Conservation (phyloP, 768 basidiomycete species). For the Boletus reticulatus region DNA sequence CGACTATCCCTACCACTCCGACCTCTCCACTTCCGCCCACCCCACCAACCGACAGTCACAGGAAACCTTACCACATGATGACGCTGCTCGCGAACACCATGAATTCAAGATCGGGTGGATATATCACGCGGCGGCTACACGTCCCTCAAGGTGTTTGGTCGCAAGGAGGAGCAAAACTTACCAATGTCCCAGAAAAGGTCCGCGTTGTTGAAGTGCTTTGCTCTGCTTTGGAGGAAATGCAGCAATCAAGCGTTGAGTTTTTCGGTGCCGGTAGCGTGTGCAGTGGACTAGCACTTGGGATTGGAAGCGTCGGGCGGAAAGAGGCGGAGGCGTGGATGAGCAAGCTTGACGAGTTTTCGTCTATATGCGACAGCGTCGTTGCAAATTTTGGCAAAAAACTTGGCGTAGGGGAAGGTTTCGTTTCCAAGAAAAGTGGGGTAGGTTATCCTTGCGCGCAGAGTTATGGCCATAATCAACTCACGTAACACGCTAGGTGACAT, state of each 20-base stretch:
- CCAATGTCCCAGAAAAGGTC: slow-evolving; percentile 80
- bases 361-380: slow-evolving; percentile 75
- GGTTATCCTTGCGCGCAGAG: slow-evolving; percentile 19
- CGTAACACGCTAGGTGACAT: slow-evolving; percentile 39
- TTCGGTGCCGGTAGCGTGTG: slow-evolving; percentile 80
- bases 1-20: slow-evolving; percentile 69
- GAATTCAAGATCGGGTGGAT: slow-evolving; percentile 78
- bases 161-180: slow-evolving; percentile 82
- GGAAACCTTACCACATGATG: slow-evolving; percentile 93
- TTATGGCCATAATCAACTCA: slow-evolving; percentile 8
- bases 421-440: slow-evolving; percentile 72
- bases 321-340: slow-evolving; percentile 77
- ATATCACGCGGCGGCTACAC: slow-evolving; percentile 81
- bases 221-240: slow-evolving; percentile 77
- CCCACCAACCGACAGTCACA: slow-evolving; percentile 67
- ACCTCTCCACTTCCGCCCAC: slow-evolving; percentile 73
- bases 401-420: slow-evolving; percentile 84
- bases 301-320: slow-evolving; percentile 71
- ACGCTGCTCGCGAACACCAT: slow-evolving; percentile 74
- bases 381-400: slow-evolving; percentile 85
- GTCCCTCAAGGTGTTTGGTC: slow-evolving; percentile 92
- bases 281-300: slow-evolving; percentile 70
- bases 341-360: slow-evolving; percentile 79
- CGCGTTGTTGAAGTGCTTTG: slow-evolving; percentile 79
- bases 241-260: slow-evolving; percentile 64